Evolutionary conservation across 2,329 filamentous ascomycete species (phyloP).

Genomic region (Aspergillus latus): DNA sequence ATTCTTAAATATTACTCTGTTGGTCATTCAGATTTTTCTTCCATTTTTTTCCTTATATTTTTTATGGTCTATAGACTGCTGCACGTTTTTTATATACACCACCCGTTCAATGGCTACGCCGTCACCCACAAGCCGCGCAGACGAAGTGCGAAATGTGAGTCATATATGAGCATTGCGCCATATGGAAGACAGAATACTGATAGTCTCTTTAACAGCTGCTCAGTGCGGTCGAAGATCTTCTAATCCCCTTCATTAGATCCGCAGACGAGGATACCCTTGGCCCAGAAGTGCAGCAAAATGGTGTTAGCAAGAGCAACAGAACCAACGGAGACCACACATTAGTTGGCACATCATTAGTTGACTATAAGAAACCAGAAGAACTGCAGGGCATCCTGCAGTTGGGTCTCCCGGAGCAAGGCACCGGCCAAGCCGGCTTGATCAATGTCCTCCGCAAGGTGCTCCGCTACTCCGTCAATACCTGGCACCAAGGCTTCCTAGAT

Average conservation of each 20-base stretch:
- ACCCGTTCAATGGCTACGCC: conserved; percentile 25
- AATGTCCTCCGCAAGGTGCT: conserved; percentile 69
- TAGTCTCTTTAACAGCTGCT: conserved; percentile 30
- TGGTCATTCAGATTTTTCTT: conserved; percentile 1
- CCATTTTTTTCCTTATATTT: background rate
- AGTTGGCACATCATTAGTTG: conserved; percentile 61
- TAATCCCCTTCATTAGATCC: conserved; percentile 47
- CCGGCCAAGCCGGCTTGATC: conserved; percentile 69
- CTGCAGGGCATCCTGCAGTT: conserved; percentile 56
- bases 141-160: conserved; percentile 46
- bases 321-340: conserved; percentile 54
- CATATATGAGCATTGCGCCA: background rate
- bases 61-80: background rate
- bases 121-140: conserved; percentile 32
- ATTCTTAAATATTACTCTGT: background rate
- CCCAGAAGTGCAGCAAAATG: conserved; percentile 13
- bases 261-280: conserved; percentile 38
- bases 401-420: conserved; percentile 58
- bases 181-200: conserved; percentile 5
- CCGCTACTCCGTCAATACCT: conserved; percentile 92
- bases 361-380: conserved; percentile 60
- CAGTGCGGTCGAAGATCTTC: conserved; percentile 43
- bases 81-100: background rate
- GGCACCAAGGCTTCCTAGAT: conserved; percentile 94
- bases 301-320: conserved; percentile 25